Evolutionary conservation across 2,329 filamentous ascomycete genomes (phyloP).

Genomic region (Trichoderma oligosporum): DNA sequence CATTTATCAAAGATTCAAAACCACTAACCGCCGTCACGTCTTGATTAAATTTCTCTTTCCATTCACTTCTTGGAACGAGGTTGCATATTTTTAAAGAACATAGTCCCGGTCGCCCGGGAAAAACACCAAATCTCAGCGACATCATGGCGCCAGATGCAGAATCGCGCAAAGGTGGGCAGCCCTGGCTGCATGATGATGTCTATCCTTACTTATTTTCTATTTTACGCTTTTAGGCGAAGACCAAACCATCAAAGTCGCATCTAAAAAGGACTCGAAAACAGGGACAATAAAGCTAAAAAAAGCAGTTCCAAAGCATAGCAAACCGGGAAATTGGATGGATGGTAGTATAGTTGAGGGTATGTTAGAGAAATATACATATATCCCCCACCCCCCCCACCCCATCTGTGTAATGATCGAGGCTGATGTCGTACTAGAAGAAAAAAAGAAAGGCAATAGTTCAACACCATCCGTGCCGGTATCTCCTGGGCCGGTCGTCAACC

Average conservation of each 20-base stretch:
- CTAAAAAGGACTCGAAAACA: conserved; percentile 51
- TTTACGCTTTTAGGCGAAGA: conserved; percentile 44
- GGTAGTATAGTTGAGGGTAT: conserved; percentile 60
- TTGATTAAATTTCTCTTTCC: neutral
- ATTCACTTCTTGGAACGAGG: neutral
- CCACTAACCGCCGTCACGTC: neutral
- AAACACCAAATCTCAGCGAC: neutral
- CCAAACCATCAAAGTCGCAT: conserved; percentile 59
- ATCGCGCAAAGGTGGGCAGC: conserved; percentile 31
- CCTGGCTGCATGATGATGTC: neutral
- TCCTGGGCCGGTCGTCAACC: conserved; percentile 57
- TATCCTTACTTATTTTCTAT: neutral
- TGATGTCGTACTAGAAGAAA: conserved; percentile 43
- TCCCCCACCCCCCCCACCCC: neutral
- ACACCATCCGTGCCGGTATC: conserved; percentile 42
- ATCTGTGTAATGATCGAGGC: neutral
- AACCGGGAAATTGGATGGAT: conserved; percentile 69
- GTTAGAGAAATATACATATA: conserved; percentile 24
- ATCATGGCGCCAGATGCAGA: conserved; percentile 25
- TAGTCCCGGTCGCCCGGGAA: neutral
- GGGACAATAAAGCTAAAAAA: conserved; percentile 62
- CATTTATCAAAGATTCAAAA: neutral
- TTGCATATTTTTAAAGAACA: neutral
- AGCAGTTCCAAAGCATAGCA: conserved; percentile 56
- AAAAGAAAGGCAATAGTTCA: conserved; percentile 51